Base-by-base conservation (phyloP, 2,329 filamentous ascomycete genomes). In the Diaporthe caulivora region DNA sequence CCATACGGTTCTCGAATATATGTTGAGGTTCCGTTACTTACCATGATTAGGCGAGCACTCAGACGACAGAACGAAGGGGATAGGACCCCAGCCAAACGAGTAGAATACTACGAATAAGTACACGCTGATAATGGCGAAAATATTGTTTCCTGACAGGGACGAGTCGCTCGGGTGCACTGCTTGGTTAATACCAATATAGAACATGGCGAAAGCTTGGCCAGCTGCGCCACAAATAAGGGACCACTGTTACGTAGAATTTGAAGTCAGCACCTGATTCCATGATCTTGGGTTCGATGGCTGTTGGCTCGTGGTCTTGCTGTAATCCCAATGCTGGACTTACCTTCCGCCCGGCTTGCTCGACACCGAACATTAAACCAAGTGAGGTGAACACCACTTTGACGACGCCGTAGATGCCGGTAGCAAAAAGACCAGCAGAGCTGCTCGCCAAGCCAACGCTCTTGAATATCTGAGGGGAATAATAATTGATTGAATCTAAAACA, bases 391-490 rank as follows among this genome's bases (percentile, higher is more conserved):
- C 82, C 82, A 92, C 91, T 81, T 94, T 94, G 72, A 93, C 89
- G 70, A 94, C 87, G 34, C 92, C 92, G 79, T 94, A 94, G 76
- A 94, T 88, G 53, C 93, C 92, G 0, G 92, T 94, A 6, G 93
- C 92, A 80, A 94, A 93, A 31, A 94, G 88, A 24, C 88, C 89
- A 53, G 88, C 86, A 51, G 87, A 81, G 8, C 87, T 90, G 17
- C 84, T 84, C 31, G 80, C 81, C 77, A 94, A 86, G 24, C 92
- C 92, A 2, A 94, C 85, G 76, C 90, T 87, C 57, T 84, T 83
- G 83, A 94, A 94, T 77, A 94, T 94, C 60, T 75, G 73, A 15
- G 73, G 73, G 15, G 44, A 55, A 77, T 91, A 92, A 80, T 91
- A 92, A 4, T 88, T 89, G 68, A 92, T 91, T 42, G 91, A 89